Conservation (phyloP, 345 rosid genomes). For the Populus simonii region DNA sequence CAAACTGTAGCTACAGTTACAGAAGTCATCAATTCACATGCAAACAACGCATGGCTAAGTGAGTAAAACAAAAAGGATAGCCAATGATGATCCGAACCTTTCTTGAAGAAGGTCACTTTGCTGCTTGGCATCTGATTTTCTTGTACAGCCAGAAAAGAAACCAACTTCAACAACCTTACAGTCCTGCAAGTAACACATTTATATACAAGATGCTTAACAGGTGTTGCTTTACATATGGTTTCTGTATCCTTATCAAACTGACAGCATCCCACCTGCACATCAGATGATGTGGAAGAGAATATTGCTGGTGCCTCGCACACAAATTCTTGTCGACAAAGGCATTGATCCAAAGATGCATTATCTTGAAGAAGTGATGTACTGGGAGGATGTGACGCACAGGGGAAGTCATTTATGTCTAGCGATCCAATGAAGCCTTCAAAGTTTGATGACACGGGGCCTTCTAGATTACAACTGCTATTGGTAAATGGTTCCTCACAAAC, state of each 20-base stretch:
- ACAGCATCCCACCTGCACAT: slow-evolving; percentile 26
- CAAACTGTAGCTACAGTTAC: background rate
- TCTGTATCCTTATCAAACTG: slow-evolving; percentile 29
- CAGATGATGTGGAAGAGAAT: slow-evolving; percentile 29
- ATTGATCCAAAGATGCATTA: slow-evolving; percentile 24
- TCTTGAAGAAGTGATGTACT: slow-evolving; percentile 27
- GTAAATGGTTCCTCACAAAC: slow-evolving; percentile 40
- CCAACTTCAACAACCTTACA: slow-evolving; percentile 35
- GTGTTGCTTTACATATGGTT: slow-evolving; percentile 31
- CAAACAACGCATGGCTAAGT: background rate
- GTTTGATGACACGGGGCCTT: slow-evolving; percentile 25
- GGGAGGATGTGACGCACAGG: slow-evolving; percentile 13
- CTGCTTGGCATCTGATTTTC: slow-evolving; percentile 32
- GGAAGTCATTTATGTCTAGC: slow-evolving; percentile 40
- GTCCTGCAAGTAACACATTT: slow-evolving; percentile 40
- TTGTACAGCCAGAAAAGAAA: slow-evolving; percentile 24
- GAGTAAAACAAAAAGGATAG: background rate
- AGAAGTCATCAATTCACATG: background rate
- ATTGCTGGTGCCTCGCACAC: slow-evolving; percentile 25
- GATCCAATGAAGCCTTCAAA: slow-evolving; percentile 31
- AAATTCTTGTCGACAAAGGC: slow-evolving; percentile 28
- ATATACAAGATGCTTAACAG: background rate
- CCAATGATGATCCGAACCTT: slow-evolving; percentile 43
- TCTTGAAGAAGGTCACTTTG: slow-evolving; percentile 41
- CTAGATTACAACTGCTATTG: slow-evolving; percentile 17